These are phyloP conservation scores for Solanum sparsipilum DNA, from an alignment of 257 asterid genomes.

Conservation along the genomic window DNA sequence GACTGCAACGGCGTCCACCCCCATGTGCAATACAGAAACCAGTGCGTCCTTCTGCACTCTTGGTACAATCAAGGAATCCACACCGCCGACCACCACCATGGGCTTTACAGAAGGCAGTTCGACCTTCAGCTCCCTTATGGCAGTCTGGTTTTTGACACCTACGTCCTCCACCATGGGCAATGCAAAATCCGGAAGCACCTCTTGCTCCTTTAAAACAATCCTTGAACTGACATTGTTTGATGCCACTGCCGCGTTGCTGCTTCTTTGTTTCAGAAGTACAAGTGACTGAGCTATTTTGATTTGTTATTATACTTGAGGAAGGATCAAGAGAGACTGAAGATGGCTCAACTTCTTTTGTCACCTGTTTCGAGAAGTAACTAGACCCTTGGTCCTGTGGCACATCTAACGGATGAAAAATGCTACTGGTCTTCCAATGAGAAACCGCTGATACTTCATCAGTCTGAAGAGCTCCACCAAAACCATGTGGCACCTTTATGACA, in stretches of 20 bases:
- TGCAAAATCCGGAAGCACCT: conserved; percentile 92
- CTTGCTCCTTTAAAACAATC: conserved; percentile 85
- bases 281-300: conserved; percentile 81
- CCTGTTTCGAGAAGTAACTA: conserved; percentile 27
- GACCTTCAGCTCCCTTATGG: conserved; percentile 90
- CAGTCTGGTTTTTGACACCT: conserved; percentile 81
- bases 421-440: conserved; percentile 11
- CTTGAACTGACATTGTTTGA: conserved; percentile 69
- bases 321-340: conserved; percentile 32
- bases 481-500: conserved; percentile 10
- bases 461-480: conserved; percentile 10
- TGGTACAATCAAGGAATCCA: conserved; percentile 73
- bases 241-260: conserved; percentile 40
- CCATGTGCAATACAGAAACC: conserved; percentile 89
- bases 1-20: conserved; percentile 79
- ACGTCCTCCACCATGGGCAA: conserved; percentile 93
- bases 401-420: conserved; percentile 15
- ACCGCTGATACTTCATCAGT: conserved; percentile 29
- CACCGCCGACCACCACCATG: conserved; percentile 96
- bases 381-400: conserved; percentile 18
- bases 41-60: conserved; percentile 90
- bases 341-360: conserved; percentile 24
- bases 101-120: conserved; percentile 93
- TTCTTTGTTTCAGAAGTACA: conserved; percentile 72
- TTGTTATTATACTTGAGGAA: conserved; percentile 42